Base-by-base conservation (phyloP, 1,284 basidiomycete genomes). In the Ustilago bromivora region DNA sequence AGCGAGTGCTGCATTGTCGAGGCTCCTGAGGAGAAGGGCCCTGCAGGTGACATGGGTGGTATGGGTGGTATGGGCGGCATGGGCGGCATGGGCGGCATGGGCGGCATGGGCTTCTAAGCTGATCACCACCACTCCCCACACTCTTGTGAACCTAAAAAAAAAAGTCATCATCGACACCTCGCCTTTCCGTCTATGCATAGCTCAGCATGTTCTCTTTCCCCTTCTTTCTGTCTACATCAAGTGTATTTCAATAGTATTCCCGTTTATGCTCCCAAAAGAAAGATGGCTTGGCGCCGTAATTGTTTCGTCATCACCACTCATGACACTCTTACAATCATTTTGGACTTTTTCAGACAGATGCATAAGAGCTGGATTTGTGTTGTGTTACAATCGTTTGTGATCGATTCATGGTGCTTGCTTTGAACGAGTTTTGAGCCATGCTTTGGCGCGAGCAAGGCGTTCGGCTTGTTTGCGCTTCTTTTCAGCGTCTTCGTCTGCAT, bases 1-100 rank as follows among this genome's bases (percentile, higher is more conserved):
- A 93, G 92, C 81, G 96, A 98, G 89, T 92, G 91, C 64, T 94
- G 93, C 87, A 91, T 99, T 52, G 95, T 98, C 40, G 95, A 98
- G 70, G 92, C 92, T 1, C 91, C 92, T 65, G 95, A 97, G 85
- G 93, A 96, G 85, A 90, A 92, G 86, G 90, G 91, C 78, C 87
- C 92, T 6, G 88, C 89, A 0, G 84, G 79, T 38, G 62, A 65
- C 13, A 64, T 59, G 49, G 79, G 86, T 41, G 87, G 86, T 32
- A 87, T 82, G 66, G 76, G 80, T 43, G 86, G 84, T 56, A 82
- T 83, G 83, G 85, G 83, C 17, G 88, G 87, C n/a, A 87, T 87
- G 84, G 83, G 83, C 28, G 84, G 84, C 12, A 87, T 87, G 84
- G 83, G 83, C 28, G 84, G 84, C 12, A 85, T 85, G 84, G 83